phyloP scores from a whole-genome alignment of 139 green algal genomes.

The Chloropicon primus region DNA sequence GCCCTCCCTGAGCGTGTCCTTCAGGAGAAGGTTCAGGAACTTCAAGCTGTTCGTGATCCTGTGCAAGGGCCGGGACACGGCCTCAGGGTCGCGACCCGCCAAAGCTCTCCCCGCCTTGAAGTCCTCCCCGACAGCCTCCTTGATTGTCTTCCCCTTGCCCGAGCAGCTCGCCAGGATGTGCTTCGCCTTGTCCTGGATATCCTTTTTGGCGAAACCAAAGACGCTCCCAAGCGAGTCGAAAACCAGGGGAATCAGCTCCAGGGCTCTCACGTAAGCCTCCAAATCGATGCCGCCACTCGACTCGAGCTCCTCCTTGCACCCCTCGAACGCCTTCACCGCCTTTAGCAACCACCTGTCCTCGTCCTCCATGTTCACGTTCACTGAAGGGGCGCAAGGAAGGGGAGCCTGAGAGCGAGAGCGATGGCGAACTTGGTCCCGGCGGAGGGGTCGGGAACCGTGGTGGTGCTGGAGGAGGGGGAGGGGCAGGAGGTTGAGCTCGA shows the following conservation, averaged over 20 bases:
- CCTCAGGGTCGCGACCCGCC: background rate
- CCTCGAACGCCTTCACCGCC: background rate
- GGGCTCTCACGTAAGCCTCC: background rate
- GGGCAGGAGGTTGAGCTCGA: background rate
- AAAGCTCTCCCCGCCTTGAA: background rate
- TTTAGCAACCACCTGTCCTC: background rate
- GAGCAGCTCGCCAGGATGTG: background rate
- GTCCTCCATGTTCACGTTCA: too few relatives aligned
- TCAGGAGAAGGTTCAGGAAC: background rate
- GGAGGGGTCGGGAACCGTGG: background rate
- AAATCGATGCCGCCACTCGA: background rate
- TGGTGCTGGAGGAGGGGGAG: background rate
- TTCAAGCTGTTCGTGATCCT: background rate
- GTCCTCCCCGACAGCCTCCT: background rate
- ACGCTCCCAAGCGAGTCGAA: background rate
- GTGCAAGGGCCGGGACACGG: background rate
- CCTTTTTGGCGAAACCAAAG: background rate
- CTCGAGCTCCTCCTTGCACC: background rate
- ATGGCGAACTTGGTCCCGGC: background rate
- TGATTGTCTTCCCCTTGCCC: background rate
- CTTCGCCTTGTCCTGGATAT: background rate
- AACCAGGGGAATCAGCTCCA: background rate
- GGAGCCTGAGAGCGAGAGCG: background rate
- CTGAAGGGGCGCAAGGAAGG: background rate
- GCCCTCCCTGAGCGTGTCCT: background rate